phyloP scores from a whole-genome alignment of 306 rosid genomes.

The Quercus parvula region DNA sequence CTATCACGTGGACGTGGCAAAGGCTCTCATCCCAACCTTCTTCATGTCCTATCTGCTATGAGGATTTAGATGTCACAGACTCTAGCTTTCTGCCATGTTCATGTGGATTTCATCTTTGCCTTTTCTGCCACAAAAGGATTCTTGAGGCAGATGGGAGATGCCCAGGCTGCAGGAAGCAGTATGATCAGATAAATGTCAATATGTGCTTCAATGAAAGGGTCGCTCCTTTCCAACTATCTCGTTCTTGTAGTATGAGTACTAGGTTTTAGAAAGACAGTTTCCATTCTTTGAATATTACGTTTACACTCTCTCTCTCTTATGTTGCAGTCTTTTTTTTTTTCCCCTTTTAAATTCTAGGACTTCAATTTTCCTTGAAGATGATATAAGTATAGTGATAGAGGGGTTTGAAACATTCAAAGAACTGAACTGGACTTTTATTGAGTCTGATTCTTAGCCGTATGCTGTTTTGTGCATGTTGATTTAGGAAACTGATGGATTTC shows the following conservation, averaged over 20 bases:
- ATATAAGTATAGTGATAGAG: slow-evolving; percentile 4
- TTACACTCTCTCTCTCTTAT: slow-evolving; percentile 19
- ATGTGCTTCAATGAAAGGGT: slow-evolving; percentile 29
- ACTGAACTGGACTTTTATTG: slow-evolving; percentile 4
- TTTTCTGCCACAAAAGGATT: slow-evolving; percentile 61
- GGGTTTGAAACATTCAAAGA: background rate
- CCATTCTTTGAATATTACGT: slow-evolving; percentile 17
- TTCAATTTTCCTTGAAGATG: background rate
- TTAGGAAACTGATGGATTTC: slow-evolving; percentile 18
- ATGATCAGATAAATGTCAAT: slow-evolving; percentile 37
- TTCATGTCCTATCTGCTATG: slow-evolving; percentile 57
- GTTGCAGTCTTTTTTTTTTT: background rate
- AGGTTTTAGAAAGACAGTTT: slow-evolving; percentile 25
- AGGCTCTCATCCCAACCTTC: slow-evolving; percentile 34
- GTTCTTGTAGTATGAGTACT: slow-evolving; percentile 32
- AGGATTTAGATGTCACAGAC: slow-evolving; percentile 61
- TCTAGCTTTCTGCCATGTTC: slow-evolving; percentile 54
- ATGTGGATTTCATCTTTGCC: slow-evolving; percentile 58
- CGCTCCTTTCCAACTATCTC: slow-evolving; percentile 35
- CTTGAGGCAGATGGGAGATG: slow-evolving; percentile 52
- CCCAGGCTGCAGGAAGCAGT: slow-evolving; percentile 58
- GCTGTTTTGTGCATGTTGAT: slow-evolving; percentile 16
- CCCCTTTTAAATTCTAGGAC: background rate
- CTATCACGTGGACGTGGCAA: slow-evolving; percentile 45
- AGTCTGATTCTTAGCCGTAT: slow-evolving; percentile 16